These are phyloP conservation scores for Solanum aculeatissimum DNA, from an alignment of 305 asterid genomes.

Conservation along the genomic window DNA sequence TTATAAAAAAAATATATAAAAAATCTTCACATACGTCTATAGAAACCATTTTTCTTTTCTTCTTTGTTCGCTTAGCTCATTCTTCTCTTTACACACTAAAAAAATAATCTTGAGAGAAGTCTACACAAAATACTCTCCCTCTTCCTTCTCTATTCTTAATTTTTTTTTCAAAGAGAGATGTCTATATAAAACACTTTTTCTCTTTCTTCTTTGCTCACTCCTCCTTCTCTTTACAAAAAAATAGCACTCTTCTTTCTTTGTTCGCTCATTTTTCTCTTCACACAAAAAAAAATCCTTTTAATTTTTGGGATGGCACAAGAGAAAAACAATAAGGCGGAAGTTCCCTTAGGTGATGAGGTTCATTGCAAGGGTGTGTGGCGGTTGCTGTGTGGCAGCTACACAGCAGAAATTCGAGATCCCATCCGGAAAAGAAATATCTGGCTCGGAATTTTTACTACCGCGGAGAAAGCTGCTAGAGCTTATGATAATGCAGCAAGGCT, in stretches of 20 bases:
- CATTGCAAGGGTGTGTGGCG: not conserved
- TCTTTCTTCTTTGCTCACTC: not conserved
- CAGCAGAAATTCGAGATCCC: not conserved
- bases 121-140: not conserved
- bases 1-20: too few relatives aligned
- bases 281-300: not conserved
- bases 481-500: not conserved
- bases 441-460: slow-evolving; percentile 11
- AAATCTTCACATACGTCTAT: too few relatives aligned
- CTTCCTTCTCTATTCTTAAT: not conserved
- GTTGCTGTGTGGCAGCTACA: not conserved
- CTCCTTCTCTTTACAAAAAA: too few relatives aligned
- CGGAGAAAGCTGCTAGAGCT: not conserved
- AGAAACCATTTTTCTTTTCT: too few relatives aligned
- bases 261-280: not conserved
- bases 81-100: too few relatives aligned
- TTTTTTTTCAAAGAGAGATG: not conserved
- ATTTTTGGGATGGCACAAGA: not conserved
- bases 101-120: too few relatives aligned
- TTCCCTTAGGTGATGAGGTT: not conserved
- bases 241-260: not conserved
- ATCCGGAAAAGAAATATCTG: not conserved
- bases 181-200: not conserved
- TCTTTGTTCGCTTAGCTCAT: too few relatives aligned
- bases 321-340: not conserved